Conservation (phyloP, 331 rosid species). For the Erythrophleum ivorense region DNA sequence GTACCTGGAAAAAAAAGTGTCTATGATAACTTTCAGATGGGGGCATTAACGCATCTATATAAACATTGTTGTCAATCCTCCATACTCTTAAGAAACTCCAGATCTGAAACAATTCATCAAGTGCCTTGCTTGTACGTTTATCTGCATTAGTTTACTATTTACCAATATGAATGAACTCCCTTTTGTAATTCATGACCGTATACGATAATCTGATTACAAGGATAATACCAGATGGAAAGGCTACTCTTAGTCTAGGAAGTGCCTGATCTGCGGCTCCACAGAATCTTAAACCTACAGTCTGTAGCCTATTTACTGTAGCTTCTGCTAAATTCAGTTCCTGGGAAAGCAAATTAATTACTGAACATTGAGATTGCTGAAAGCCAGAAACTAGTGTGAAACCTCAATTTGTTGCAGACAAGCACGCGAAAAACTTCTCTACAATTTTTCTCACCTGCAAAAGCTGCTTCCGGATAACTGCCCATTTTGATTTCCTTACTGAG, state of each 20-base stretch:
- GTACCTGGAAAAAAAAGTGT: constrained; percentile 92
- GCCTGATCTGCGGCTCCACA: constrained; percentile 89
- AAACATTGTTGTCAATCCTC: constrained; percentile 77
- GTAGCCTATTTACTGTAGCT: constrained; percentile 90
- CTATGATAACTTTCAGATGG: constrained; percentile 91
- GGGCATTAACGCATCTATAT: constrained; percentile 81
- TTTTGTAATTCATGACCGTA: constrained; percentile 11
- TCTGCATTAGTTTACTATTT: constrained; percentile 57
- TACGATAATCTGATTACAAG: constrained; percentile 31
- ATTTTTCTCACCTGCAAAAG: constrained; percentile 80
- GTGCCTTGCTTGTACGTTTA: constrained; percentile 80
- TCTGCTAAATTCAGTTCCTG: constrained; percentile 89
- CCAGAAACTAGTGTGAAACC: constrained; percentile 21
- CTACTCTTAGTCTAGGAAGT: constrained; percentile 95
- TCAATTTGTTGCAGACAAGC: constrained; percentile 28
- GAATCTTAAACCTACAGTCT: constrained; percentile 87
- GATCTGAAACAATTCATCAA: constrained; percentile 88
- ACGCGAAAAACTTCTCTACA: constrained; percentile 12
- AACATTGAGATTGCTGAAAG: constrained; percentile 19
- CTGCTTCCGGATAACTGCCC: constrained; percentile 92
- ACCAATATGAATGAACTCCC: constrained; percentile 34
- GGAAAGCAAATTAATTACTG: constrained; percentile 24
- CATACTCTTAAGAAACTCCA: constrained; percentile 78
- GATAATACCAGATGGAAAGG: constrained; percentile 74
- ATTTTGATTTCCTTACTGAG: constrained; percentile 81